Conservation (phyloP, 2,329 filamentous ascomycete species). For the Fusarium penzigii region DNA sequence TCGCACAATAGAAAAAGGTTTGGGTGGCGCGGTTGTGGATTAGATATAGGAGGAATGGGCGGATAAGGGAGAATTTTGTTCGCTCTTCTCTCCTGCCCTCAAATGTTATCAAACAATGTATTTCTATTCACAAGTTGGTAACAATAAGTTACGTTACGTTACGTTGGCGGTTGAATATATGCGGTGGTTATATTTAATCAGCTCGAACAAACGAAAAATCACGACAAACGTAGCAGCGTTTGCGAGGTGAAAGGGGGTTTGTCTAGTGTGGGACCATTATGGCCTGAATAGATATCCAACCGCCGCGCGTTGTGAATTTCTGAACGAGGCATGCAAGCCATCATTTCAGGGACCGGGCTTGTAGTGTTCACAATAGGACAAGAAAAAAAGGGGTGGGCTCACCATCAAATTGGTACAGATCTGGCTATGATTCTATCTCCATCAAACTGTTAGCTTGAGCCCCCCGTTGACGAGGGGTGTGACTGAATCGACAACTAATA, state of each 20-base stretch:
- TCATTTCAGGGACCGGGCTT: conserved; percentile 16
- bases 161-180: too few species aligned
- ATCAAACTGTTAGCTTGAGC: too few species aligned
- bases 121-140: too few species aligned
- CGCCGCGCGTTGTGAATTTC: too few species aligned
- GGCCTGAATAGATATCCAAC: not conserved
- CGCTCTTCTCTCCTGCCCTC: too few species aligned
- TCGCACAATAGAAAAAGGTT: conserved; percentile 1
- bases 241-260: not conserved
- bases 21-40: not conserved
- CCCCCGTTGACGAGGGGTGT: conserved; percentile 7
- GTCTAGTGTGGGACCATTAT: conserved; percentile 15
- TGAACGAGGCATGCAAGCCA: conserved; percentile 17
- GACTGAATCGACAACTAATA: not conserved
- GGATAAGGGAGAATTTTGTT: not conserved
- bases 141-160: too few species aligned
- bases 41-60: conserved; percentile 14
- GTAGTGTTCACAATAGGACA: too few species aligned
- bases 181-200: too few species aligned
- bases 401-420: conserved; percentile 1
- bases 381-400: not conserved
- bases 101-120: too few species aligned
- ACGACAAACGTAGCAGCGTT: too few species aligned
- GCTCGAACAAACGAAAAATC: too few species aligned
- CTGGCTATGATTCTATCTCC: not conserved